These are phyloP conservation scores for Saussurea involucrata DNA, from an alignment of 129 eudicot genomes.

Conservation along the genomic window DNA sequence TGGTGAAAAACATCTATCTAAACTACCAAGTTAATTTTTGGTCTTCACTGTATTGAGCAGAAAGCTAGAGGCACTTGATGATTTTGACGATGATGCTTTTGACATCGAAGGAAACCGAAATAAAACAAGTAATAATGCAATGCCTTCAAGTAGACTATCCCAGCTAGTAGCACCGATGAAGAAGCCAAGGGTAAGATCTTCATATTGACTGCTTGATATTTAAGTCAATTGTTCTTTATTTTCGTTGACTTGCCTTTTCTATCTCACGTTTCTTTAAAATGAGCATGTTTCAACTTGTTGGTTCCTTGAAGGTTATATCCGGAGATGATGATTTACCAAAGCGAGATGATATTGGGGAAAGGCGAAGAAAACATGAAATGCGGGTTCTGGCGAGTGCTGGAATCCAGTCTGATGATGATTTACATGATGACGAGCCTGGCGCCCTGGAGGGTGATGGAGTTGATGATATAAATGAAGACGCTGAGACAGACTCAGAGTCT, in stretches of 20 bases:
- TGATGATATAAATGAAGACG: conserved; percentile 26
- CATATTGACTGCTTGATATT: background rate
- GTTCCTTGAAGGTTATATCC: conserved; percentile 50
- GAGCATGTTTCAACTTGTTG: background rate
- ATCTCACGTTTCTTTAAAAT: background rate
- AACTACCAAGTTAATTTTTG: background rate
- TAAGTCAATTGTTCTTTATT: background rate
- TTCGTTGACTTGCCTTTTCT: background rate
- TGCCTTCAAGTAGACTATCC: conserved; percentile 36
- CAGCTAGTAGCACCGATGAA: conserved; percentile 40
- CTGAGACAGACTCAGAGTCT: conserved; percentile 58
- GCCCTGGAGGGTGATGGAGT: conserved; percentile 31
- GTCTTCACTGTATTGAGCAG: conserved; percentile 34
- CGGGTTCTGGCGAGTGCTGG: conserved; percentile 78
- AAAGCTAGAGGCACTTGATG: conserved; percentile 76
- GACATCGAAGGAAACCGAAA: conserved; percentile 34
- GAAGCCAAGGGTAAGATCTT: conserved; percentile 48
- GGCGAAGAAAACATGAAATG: conserved; percentile 84
- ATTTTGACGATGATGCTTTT: conserved; percentile 72
- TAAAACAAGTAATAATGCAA: conserved; percentile 2
- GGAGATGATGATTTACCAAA: conserved; percentile 96
- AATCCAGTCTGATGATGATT: conserved; percentile 48
- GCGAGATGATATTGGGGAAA: conserved; percentile 89
- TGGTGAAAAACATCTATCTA: background rate
- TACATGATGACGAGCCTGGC: conserved; percentile 39